Percentiles rank a stretch among this genome's conserved stretches.
Evolutionary conservation across 73 alveolate species (phyloP).

Genomic region (Paramecium caudatum): DNA sequence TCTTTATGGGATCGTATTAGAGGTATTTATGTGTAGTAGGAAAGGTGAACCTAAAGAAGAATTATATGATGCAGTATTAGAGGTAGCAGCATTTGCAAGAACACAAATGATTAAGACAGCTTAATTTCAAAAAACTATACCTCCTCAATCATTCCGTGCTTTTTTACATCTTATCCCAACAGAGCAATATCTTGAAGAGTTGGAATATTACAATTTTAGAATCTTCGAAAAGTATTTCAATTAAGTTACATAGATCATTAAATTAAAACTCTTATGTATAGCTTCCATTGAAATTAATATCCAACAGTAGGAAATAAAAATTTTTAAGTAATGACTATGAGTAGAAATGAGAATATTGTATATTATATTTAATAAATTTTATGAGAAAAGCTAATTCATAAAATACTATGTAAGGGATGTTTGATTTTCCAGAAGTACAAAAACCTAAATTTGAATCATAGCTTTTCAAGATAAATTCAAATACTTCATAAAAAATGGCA

Average conservation of each 20-base stretch:
- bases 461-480: background rate
- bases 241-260: background rate
- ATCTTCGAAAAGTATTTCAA: constrained; percentile 62
- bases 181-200: constrained; percentile 55
- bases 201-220: constrained; percentile 67
- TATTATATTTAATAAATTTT: background rate
- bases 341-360: background rate
- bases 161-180: constrained; percentile 62
- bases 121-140: constrained; percentile 14
- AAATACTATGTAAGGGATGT: background rate
- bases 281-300: background rate
- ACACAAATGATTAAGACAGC: constrained; percentile 18
- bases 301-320: background rate
- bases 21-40: constrained; percentile 25
- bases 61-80: constrained; percentile 74
- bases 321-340: constrained; percentile 22
- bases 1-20: constrained; percentile 71
- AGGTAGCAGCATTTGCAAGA: constrained; percentile 75
- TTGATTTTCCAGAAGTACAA: constrained; percentile 28
- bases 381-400: constrained; percentile 2
- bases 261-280: constrained; percentile 56
- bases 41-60: constrained; percentile 74
- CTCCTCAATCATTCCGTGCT: constrained; percentile 72
- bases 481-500: background rate
- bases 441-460: constrained; percentile 8